Conservation (phyloP, 495 filamentous ascomycete genomes). For the Elasticomyces elasticus region DNA sequence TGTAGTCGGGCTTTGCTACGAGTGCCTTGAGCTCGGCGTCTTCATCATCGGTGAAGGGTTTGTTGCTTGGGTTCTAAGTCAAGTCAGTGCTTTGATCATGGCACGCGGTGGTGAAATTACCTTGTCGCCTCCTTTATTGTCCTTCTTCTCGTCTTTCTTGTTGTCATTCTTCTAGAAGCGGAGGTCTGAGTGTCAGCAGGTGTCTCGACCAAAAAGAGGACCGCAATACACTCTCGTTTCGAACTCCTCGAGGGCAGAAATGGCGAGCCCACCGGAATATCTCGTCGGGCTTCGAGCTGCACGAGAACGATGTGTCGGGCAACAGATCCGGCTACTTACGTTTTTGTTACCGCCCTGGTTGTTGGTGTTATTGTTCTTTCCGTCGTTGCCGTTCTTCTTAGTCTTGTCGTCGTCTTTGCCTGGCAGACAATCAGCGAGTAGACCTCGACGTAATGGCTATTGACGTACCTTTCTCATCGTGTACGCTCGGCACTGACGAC, state of each 20-base stretch:
- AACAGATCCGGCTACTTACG: no score
- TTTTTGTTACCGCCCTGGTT: constrained; percentile 2
- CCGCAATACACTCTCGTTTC: no score
- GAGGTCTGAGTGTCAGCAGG: no score
- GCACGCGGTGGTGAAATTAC: background rate
- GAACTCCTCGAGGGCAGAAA: no score
- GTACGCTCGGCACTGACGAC: background rate
- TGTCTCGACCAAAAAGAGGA: no score
- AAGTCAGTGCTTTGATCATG: background rate
- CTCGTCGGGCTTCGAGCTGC: no score
- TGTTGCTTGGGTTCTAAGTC: background rate
- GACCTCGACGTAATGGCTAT: background rate
- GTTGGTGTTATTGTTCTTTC: background rate
- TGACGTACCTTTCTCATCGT: background rate
- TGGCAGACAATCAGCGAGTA: background rate
- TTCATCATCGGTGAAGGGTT: constrained; percentile 8
- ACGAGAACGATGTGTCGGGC: no score
- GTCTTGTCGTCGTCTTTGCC: background rate
- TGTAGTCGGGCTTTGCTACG: constrained; percentile 15
- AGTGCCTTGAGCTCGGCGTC: constrained; percentile 18
- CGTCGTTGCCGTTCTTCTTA: constrained; percentile 1
- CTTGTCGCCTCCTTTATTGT: constrained; percentile 10
- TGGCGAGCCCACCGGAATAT: no score
- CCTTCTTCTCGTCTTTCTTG: constrained; percentile 1
- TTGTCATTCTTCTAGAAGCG: no score